Base-by-base conservation (phyloP, 371 early-diverging fungal genomes). In the Syncephalastrum contaminatum region DNA sequence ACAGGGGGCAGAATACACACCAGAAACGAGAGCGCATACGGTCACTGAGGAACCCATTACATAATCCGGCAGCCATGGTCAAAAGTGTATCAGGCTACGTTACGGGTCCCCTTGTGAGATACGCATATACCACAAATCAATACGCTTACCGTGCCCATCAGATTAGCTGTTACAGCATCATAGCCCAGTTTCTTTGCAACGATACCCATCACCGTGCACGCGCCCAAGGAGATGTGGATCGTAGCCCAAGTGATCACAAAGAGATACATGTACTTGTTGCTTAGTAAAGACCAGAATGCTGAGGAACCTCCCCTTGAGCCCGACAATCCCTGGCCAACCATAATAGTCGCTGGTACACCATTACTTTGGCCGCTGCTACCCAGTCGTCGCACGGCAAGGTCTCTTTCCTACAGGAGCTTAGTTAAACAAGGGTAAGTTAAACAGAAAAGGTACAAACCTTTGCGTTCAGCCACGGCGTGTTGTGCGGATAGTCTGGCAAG, bases 111-210 rank as follows among this genome's bases (percentile, higher is more conserved):
- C n/a, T 21, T 12, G 43, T 30, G 22, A 53, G n/a, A 43, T 24
- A 43, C 22, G 43, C 16, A 20, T 4, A 44, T 24, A 25, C 2
- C 30, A 25, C 25, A 25, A 8, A 2, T 6, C 10, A 5, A 8
- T 19, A 7, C 16, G 21, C 64, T 63, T 65, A 79, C 80, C n/a
- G 75, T 68, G 1, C 73, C 72, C 21, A 79, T 47, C 7, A 79
- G 25, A 52, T 79, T 79, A 2, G 80, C 67, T 19, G 75, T 66
- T 18, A 79, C 63, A n/a, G 80, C 69, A 52, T 73, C 80, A 58
- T 62, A 79, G 0, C 74, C 80, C 2, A 72, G 8, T 52, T 75
- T 75, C 40, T 68, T 79, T 12, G 72, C 63, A 2, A 75, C 71
- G 25, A 79, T 73, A 6, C 80, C 80, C 22, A 79, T 43, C 0